phyloP scores from a whole-genome alignment of 495 filamentous ascomycete species.

The Penicillium lagena region DNA sequence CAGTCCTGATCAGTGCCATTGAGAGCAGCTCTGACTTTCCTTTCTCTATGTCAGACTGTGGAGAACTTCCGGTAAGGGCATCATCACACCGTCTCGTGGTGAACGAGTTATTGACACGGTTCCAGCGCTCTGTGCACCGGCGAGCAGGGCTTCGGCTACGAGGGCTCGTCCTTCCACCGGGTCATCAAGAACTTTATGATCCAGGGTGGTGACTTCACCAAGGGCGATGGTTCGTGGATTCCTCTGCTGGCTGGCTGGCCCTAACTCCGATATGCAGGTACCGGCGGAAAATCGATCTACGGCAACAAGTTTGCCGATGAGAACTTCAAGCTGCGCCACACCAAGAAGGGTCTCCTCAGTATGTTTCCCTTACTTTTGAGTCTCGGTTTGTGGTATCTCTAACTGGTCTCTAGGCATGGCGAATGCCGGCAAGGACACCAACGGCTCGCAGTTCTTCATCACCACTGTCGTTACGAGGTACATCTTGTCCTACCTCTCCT shows the following conservation, averaged over 20 bases:
- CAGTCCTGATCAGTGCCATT: background rate
- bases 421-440: constrained; percentile 96
- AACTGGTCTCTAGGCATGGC: constrained; percentile 72
- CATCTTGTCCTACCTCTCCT: constrained; percentile 15
- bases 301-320: constrained; percentile 92
- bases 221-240: constrained; percentile 59
- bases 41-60: constrained; percentile 51
- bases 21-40: background rate
- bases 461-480: constrained; percentile 79
- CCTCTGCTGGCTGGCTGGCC: background rate
- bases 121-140: constrained; percentile 80
- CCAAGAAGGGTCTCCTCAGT: constrained; percentile 58
- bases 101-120: constrained; percentile 6
- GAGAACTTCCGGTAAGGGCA: constrained; percentile 83
- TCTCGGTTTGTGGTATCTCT: constrained; percentile 4
- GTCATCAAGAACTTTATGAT: constrained; percentile 99
- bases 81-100: background rate
- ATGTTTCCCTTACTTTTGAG: constrained; percentile 8
- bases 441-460: constrained; percentile 98
- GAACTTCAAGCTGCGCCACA: constrained; percentile 99
- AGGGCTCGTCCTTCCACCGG: constrained; percentile 94
- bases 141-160: constrained; percentile 94
- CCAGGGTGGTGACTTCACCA: constrained; percentile 99
- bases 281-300: constrained; percentile 97
- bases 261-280: constrained; percentile 43